Evolutionary conservation across 1,284 basidiomycete species (phyloP).

Genomic region (Xanthoconium separans): DNA sequence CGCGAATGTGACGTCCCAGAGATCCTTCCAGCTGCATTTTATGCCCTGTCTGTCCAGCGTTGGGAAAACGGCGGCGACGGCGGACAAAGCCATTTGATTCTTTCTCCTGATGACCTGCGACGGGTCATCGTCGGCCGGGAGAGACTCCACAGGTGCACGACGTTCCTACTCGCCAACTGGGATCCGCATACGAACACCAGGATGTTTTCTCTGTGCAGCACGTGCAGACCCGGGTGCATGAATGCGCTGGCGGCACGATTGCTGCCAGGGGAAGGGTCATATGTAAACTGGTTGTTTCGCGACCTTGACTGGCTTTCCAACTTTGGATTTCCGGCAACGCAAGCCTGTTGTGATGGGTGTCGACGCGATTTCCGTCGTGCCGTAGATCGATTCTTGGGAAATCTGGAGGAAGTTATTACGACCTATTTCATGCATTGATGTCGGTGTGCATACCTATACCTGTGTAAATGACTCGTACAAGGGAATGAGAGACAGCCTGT

Average conservation of each 20-base stretch:
- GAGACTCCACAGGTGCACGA: slow-evolving; percentile 26
- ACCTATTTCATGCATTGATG: no score
- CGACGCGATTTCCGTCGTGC: no score
- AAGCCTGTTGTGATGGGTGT: no score
- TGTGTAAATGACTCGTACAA: no score
- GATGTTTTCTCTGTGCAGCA: slow-evolving; percentile 4
- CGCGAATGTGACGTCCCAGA: slow-evolving; percentile 31
- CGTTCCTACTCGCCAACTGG: slow-evolving; percentile 19
- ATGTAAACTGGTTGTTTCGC: slow-evolving; percentile 26
- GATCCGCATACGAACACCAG: neutral
- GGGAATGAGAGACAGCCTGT: no score
- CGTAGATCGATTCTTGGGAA: no score
- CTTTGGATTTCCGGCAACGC: no score
- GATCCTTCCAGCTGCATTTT: slow-evolving; percentile 36
- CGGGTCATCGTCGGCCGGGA: slow-evolving; percentile 35
- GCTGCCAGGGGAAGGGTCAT: slow-evolving; percentile 16
- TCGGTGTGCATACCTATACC: no score
- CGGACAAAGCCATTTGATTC: slow-evolving; percentile 30
- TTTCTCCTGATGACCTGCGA: slow-evolving; percentile 32
- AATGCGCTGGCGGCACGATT: slow-evolving; percentile 20
- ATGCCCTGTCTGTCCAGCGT: slow-evolving; percentile 34
- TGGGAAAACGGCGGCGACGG: slow-evolving; percentile 32
- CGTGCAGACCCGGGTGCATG: slow-evolving; percentile 13
- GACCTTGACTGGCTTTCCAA: slow-evolving; percentile 14
- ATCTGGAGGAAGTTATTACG: no score